Percentiles rank a stretch among this genome's conserved stretches.
Conservation (phyloP, 1,284 basidiomycete species). For the Heterobasidion irregulare region DNA sequence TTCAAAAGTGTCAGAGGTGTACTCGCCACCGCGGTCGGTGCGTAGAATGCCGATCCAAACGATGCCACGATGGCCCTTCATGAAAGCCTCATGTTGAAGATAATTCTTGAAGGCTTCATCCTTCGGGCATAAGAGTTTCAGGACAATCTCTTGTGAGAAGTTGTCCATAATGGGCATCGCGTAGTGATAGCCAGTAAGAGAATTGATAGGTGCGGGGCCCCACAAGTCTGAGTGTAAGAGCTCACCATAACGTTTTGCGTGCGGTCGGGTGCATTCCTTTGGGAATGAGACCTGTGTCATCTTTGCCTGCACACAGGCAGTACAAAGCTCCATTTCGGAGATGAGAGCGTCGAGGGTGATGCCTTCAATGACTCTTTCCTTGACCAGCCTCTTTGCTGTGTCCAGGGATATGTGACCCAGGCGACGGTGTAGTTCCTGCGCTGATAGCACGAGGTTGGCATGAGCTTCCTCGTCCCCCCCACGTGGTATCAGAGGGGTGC, state of each 20-base stretch:
- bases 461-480: constrained; percentile 7
- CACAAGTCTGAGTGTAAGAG: not conserved
- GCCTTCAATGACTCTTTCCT: constrained; percentile 18
- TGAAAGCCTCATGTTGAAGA: not conserved
- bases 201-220: not conserved
- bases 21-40: not conserved
- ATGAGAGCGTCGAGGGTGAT: constrained; percentile 17
- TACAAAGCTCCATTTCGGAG: constrained; percentile 20
- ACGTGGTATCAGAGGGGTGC: not conserved
- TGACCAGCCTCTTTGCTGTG: constrained; percentile 17
- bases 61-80: not conserved
- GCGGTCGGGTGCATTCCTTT: constrained; percentile 18
- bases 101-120: not conserved
- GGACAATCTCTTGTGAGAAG: not conserved
- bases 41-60: not conserved
- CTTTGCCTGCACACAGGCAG: constrained; percentile 26
- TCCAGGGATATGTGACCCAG: constrained; percentile 26
- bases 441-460: constrained; percentile 4
- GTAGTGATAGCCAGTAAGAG: not conserved
- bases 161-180: not conserved
- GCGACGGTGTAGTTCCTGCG: constrained; percentile 19
- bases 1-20: constrained; percentile 12
- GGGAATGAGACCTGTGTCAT: constrained; percentile 20
- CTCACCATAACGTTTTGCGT: constrained; percentile 5
- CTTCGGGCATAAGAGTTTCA: not conserved